Percentiles rank a stretch among this genome's conserved stretches.
Evolutionary conservation across 139 green algal genomes (phyloP).

Genomic region (Haematococcus sp.): DNA sequence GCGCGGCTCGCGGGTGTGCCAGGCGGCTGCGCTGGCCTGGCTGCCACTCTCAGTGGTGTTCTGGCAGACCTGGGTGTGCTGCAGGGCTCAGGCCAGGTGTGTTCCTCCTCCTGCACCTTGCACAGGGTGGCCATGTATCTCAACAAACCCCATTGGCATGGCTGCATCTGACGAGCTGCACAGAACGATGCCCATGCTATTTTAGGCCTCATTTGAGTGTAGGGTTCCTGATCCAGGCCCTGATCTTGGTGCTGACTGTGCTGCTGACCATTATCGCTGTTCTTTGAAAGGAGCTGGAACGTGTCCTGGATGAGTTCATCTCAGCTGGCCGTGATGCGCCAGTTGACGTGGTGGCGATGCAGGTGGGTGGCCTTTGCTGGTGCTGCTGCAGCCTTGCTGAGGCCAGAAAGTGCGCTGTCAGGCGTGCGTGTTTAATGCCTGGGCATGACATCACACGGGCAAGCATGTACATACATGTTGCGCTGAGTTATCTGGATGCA

Average conservation of each 20-base stretch:
- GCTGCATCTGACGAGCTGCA: too few relatives aligned
- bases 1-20: conserved; percentile 9
- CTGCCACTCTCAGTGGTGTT: conserved; percentile 12
- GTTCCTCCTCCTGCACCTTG: too few relatives aligned
- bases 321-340: conserved; percentile 3
- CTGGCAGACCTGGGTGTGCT: conserved; percentile 23
- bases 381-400: too few relatives aligned
- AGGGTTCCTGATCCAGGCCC: too few relatives aligned
- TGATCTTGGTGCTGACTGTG: too few relatives aligned
- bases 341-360: conserved; percentile 31
- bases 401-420: too few relatives aligned
- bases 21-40: conserved; percentile 15
- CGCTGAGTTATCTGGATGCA: background rate
- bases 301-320: conserved; percentile 23
- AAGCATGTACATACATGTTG: background rate
- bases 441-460: background rate
- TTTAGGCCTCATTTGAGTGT: too few relatives aligned
- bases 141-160: too few relatives aligned
- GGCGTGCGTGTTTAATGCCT: too few relatives aligned
- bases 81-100: conserved; percentile 18
- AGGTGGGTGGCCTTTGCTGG: conserved; percentile 16
- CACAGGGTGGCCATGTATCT: too few relatives aligned
- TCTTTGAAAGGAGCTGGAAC: conserved; percentile 34
- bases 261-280: too few relatives aligned
- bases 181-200: too few relatives aligned